Percentiles rank a stretch among this genome's conserved stretches.
phyloP scores from a whole-genome alignment of 2,329 filamentous ascomycete genomes.

The Aspergillus candidus region DNA sequence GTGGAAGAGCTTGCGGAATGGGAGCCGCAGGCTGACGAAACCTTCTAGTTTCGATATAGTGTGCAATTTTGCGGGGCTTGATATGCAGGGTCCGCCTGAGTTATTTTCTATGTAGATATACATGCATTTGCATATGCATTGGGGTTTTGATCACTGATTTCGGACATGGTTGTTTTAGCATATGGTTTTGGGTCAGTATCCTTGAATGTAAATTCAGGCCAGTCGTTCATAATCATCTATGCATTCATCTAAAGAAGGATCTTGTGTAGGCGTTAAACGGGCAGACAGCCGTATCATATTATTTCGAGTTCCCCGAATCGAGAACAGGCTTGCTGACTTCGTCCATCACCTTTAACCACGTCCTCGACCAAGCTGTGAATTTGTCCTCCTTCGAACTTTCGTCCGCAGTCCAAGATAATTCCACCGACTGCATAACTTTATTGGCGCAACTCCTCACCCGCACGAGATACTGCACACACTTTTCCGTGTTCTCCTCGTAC shows the following conservation, averaged over 20 bases:
- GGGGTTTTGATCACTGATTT: too few relatives aligned
- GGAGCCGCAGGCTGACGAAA: conserved; percentile 22
- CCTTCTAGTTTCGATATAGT: conserved; percentile 4
- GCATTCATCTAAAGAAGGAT: too few relatives aligned
- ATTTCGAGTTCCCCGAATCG: conserved; percentile 1
- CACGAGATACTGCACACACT: conserved; percentile 27
- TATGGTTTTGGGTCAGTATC: too few relatives aligned
- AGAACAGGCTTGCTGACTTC: conserved; percentile 32
- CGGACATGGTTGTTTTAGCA: too few relatives aligned
- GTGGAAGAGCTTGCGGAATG: conserved; percentile 36
- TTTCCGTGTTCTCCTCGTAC: conserved; percentile 37
- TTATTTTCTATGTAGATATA: too few relatives aligned
- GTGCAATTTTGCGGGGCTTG: neutral
- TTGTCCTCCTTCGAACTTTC: conserved; percentile 59
- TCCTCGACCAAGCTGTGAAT: conserved; percentile 69
- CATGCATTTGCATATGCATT: too few relatives aligned
- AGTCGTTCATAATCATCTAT: too few relatives aligned
- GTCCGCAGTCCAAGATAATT: conserved; percentile 65
- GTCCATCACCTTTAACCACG: conserved; percentile 45
- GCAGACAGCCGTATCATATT: neutral
- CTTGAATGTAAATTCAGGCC: too few relatives aligned
- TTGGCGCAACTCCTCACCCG: conserved; percentile 46
- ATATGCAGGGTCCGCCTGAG: neutral
- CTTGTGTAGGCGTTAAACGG: neutral
- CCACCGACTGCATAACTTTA: conserved; percentile 63